Percentiles rank a stretch among this genome's conserved stretches.
phyloP scores from a whole-genome alignment of 495 filamentous ascomycete genomes.

The Tuber melanosporum region DNA sequence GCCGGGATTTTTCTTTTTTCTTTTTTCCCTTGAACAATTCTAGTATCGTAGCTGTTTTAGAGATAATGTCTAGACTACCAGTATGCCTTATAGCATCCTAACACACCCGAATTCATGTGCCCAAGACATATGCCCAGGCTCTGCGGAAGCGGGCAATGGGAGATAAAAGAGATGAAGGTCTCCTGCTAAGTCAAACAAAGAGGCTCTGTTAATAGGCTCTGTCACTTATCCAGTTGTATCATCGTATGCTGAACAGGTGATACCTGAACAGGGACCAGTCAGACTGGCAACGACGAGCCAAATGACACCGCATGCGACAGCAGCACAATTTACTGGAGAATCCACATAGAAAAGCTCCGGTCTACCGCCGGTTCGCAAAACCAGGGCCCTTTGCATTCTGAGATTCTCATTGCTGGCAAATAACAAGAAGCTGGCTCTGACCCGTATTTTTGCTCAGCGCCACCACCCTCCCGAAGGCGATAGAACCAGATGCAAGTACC shows the following conservation, averaged over 20 bases:
- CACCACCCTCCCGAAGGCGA: background rate
- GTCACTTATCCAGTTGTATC: background rate
- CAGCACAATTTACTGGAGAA: constrained; percentile 28
- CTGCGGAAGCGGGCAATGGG: background rate
- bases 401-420: background rate
- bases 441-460: background rate
- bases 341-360: constrained; percentile 34
- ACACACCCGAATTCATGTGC: background rate
- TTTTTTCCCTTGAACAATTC: too few species aligned
- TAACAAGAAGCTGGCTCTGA: background rate
- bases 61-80: background rate
- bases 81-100: background rate
- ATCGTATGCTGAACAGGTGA: background rate
- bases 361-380: constrained; percentile 29
- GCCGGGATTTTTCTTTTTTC: too few species aligned
- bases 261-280: constrained; percentile 21
- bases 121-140: background rate
- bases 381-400: background rate
- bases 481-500: background rate
- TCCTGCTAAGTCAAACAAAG: background rate
- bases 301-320: constrained; percentile 29
- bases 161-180: background rate
- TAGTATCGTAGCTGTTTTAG: background rate
- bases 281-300: constrained; percentile 24
- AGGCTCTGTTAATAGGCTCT: background rate